phyloP scores from a whole-genome alignment of 2,329 filamentous ascomycete species.

The Claviceps sorghi region DNA sequence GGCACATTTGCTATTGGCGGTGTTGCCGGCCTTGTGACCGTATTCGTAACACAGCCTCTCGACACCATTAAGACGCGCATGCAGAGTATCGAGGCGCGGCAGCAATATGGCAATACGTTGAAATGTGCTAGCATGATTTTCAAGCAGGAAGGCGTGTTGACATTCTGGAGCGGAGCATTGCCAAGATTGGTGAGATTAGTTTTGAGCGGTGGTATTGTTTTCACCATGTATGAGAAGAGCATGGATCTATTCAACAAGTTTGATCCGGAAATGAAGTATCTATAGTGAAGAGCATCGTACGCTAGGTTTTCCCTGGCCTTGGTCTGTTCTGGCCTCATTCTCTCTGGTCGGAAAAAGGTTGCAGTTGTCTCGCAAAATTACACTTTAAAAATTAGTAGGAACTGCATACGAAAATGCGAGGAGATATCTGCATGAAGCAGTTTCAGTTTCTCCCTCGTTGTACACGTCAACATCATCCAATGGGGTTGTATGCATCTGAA shows the following conservation, averaged over 20 bases:
- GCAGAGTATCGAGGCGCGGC: slow-evolving; percentile 82
- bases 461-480: background rate
- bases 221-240: slow-evolving; percentile 96
- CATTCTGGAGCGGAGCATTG: slow-evolving; percentile 87
- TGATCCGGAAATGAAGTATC: slow-evolving; percentile 73
- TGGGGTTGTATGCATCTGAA: no score
- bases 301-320: background rate
- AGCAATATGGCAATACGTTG: slow-evolving; percentile 74
- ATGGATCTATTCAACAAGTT: slow-evolving; percentile 71
- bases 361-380: no score
- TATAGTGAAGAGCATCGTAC: slow-evolving; percentile 33
- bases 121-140: slow-evolving; percentile 72
- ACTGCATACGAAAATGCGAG: no score
- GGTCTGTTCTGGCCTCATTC: background rate
- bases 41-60: slow-evolving; percentile 60
- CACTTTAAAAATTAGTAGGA: background rate
- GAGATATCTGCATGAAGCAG: background rate
- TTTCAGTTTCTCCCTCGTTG: background rate
- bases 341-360: background rate
- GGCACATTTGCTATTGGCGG: slow-evolving; percentile 88
- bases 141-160: slow-evolving; percentile 74
- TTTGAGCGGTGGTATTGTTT: slow-evolving; percentile 90
- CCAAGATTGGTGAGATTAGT: slow-evolving; percentile 74
- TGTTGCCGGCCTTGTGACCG: slow-evolving; percentile 78
- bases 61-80: slow-evolving; percentile 96